Evolutionary conservation across 495 filamentous ascomycete genomes (phyloP).

Genomic region (Hypoxylon perforatum): DNA sequence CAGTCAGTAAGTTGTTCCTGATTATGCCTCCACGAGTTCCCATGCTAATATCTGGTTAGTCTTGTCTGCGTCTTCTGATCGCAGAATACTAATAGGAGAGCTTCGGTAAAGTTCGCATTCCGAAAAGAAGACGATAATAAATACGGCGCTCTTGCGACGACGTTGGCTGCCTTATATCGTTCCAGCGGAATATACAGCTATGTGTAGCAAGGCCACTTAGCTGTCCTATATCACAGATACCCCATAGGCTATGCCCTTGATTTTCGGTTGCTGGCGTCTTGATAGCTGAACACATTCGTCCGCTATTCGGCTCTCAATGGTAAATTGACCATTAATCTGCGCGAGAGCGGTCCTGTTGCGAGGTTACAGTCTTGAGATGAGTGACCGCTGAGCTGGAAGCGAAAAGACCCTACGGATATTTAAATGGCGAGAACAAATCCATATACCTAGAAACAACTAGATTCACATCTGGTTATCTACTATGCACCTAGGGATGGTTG

Average conservation of each 20-base stretch:
- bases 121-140: not conserved
- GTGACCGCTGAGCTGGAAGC: not conserved
- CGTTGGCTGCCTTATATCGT: not conserved
- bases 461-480: not conserved
- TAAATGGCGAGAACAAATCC: not conserved
- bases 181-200: not conserved
- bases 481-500: not conserved
- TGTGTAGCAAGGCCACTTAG: not conserved
- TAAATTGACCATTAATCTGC: not conserved
- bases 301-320: not conserved
- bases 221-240: slow-evolving; percentile 6
- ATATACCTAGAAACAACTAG: not conserved
- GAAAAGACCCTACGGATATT: not conserved
- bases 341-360: not conserved
- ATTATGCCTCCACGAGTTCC: not conserved
- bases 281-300: slow-evolving; percentile 1
- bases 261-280: slow-evolving; percentile 7
- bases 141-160: not conserved
- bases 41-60: slow-evolving; percentile 60
- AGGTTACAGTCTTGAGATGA: not conserved
- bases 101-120: slow-evolving; percentile 57
- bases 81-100: slow-evolving; percentile 81
- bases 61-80: slow-evolving; percentile 86
- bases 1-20: slow-evolving; percentile 77
- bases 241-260: slow-evolving; percentile 11